Conservation (phyloP, 23 red algal species). For the Gracilariopsis chorda region DNA sequence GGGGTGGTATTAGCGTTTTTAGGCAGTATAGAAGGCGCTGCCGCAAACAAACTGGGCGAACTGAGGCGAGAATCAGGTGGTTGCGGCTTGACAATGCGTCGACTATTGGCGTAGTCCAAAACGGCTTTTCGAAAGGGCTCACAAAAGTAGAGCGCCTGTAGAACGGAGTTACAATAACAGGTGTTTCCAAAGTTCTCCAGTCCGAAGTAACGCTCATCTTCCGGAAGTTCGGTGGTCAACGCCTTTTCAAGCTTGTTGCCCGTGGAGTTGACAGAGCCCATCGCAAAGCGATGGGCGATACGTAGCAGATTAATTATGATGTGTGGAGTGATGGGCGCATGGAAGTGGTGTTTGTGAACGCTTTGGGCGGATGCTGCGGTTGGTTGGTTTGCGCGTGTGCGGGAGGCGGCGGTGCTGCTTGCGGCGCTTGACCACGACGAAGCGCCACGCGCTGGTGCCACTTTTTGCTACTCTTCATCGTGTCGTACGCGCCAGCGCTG, state of each 20-base stretch:
- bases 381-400: too few species aligned
- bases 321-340: too few species aligned
- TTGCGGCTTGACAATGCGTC: constrained; percentile 9
- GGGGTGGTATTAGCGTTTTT: not conserved
- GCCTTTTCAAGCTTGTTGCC: constrained; percentile 84
- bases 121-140: constrained; percentile 89
- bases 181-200: constrained; percentile 97
- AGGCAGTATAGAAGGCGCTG: not conserved
- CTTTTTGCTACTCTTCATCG: too few species aligned
- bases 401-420: too few species aligned
- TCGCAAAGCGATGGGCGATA: constrained; percentile 47
- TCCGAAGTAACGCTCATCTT: constrained; percentile 92
- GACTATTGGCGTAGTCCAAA: constrained; percentile 46
- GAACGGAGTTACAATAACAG: constrained; percentile 93
- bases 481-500: too few species aligned
- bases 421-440: too few species aligned
- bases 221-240: constrained; percentile 74
- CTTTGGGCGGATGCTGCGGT: too few species aligned
- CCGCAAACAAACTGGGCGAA: not conserved
- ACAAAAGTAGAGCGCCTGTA: constrained; percentile 98
- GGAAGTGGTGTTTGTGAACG: too few species aligned
- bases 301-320: constrained; percentile 38
- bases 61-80: not conserved
- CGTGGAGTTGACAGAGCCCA: constrained; percentile 89
- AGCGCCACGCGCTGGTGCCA: too few species aligned